These are phyloP conservation scores for Cystobasidium sp. DNA, from an alignment of 1,284 basidiomycete genomes.

Conservation along the genomic window DNA sequence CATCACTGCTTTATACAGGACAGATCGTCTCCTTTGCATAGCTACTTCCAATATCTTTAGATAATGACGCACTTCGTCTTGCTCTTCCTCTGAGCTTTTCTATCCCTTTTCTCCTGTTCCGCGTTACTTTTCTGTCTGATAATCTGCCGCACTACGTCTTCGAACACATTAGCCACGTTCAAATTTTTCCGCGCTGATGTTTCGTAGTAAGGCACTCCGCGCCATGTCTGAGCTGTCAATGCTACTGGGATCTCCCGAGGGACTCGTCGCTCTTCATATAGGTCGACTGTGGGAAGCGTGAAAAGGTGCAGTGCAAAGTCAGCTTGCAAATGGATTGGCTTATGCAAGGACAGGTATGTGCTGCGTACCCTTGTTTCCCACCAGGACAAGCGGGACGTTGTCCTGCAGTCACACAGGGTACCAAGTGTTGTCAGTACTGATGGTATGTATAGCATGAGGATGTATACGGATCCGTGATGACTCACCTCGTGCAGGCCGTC, in stretches of 20 bases:
- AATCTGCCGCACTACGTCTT: constrained; percentile 76
- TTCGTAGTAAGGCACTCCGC: constrained; percentile 75
- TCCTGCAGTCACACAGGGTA: constrained; percentile 42
- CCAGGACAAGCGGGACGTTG: constrained; percentile 74
- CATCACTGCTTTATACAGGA: no score
- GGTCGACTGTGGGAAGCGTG: constrained; percentile 60
- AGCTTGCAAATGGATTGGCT: neutral
- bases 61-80: constrained; percentile 21
- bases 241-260: constrained; percentile 68
- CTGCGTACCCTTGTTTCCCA: constrained; percentile 77
- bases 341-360: neutral
- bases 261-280: constrained; percentile 79
- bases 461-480: neutral
- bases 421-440: neutral
- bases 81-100: constrained; percentile 19
- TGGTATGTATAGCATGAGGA: neutral
- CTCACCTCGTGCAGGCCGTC: constrained; percentile 57
- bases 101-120: constrained; percentile 34
- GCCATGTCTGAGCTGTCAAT: constrained; percentile 68
- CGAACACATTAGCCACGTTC: constrained; percentile 77
- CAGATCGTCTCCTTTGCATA: no score
- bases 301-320: neutral
- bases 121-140: constrained; percentile 51
- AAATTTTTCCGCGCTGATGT: constrained; percentile 80
- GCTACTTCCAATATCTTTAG: neutral